Conservation (phyloP, 1,284 basidiomycete species). For the Moesziomyces aphidis region DNA sequence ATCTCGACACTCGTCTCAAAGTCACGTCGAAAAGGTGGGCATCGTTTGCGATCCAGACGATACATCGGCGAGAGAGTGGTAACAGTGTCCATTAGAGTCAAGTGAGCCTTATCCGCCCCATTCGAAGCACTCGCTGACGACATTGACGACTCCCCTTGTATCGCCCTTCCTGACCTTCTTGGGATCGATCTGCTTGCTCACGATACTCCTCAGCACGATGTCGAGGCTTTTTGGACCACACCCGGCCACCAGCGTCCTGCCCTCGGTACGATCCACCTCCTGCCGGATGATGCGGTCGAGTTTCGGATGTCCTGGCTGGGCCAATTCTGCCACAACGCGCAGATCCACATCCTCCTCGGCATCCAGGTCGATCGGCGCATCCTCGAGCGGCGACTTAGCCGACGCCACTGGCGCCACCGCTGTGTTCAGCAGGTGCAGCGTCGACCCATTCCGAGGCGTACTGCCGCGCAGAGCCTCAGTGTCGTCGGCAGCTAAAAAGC, state of each 20-base stretch:
- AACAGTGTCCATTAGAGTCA: too few species aligned
- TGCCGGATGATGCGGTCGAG: slow-evolving; percentile 76
- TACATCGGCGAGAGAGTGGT: too few species aligned
- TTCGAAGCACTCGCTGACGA: slow-evolving; percentile 63
- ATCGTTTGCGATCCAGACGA: too few species aligned
- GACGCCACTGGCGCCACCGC: slow-evolving; percentile 3
- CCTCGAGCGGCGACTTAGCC: slow-evolving; percentile 34
- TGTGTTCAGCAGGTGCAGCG: slow-evolving; percentile 39
- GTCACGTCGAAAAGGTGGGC: too few species aligned
- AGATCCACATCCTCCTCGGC: slow-evolving; percentile 78
- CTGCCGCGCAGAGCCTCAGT: slow-evolving; percentile 1
- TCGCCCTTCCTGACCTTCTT: slow-evolving; percentile 74
- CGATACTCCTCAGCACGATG: slow-evolving; percentile 77
- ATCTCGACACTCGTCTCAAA: too few species aligned
- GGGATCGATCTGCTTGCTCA: slow-evolving; percentile 76
- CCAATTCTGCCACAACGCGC: slow-evolving; percentile 76
- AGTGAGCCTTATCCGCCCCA: slow-evolving; percentile 39
- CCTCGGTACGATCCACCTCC: slow-evolving; percentile 75
- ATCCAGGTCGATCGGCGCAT: slow-evolving; percentile 72
- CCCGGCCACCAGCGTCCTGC: slow-evolving; percentile 78
- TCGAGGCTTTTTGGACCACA: slow-evolving; percentile 82
- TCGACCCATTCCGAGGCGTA: slow-evolving; percentile 2
- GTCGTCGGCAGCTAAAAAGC: slow-evolving; percentile 9
- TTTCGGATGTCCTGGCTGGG: slow-evolving; percentile 80
- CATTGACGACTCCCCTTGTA: slow-evolving; percentile 71